Conservation (phyloP, 2,329 filamentous ascomycete species). For the Aureobasidium sp. region DNA sequence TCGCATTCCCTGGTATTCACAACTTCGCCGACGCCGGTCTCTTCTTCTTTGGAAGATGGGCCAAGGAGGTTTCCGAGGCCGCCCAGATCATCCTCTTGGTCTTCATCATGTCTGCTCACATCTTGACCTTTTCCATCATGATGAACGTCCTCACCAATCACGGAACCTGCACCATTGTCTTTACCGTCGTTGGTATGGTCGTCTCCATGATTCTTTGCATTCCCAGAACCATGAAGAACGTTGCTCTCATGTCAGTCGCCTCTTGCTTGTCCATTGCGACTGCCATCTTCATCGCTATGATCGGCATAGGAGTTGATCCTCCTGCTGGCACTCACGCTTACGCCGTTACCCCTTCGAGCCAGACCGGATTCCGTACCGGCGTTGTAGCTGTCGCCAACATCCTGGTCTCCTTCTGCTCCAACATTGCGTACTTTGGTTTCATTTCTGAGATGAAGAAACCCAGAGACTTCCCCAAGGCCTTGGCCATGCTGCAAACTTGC, state of each 20-base stretch:
- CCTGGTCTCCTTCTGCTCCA: slow-evolving; percentile 31
- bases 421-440: slow-evolving; percentile 57
- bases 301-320: slow-evolving; percentile 51
- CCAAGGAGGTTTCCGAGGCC: slow-evolving; percentile 55
- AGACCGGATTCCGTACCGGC: slow-evolving; percentile 39
- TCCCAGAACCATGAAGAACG: slow-evolving; percentile 56
- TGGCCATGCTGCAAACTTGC: slow-evolving; percentile 53
- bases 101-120: slow-evolving; percentile 66
- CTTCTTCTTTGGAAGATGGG: slow-evolving; percentile 53
- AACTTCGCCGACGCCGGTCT: slow-evolving; percentile 63
- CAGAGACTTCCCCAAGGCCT: slow-evolving; percentile 54
- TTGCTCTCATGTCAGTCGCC: slow-evolving; percentile 55
- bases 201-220: slow-evolving; percentile 54
- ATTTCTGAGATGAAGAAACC: slow-evolving; percentile 59
- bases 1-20: slow-evolving; percentile 50
- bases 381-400: slow-evolving; percentile 62
- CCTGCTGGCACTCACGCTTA: slow-evolving; percentile 33
- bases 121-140: slow-evolving; percentile 63
- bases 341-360: slow-evolving; percentile 36
- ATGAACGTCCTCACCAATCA: slow-evolving; percentile 58
- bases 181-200: slow-evolving; percentile 52
- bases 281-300: slow-evolving; percentile 60
- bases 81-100: slow-evolving; percentile 59
- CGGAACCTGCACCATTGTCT: slow-evolving; percentile 57
- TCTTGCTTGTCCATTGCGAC: slow-evolving; percentile 59